These are phyloP conservation scores for Xanthoceras sorbifolium DNA, from an alignment of 345 rosid genomes.

Conservation along the genomic window DNA sequence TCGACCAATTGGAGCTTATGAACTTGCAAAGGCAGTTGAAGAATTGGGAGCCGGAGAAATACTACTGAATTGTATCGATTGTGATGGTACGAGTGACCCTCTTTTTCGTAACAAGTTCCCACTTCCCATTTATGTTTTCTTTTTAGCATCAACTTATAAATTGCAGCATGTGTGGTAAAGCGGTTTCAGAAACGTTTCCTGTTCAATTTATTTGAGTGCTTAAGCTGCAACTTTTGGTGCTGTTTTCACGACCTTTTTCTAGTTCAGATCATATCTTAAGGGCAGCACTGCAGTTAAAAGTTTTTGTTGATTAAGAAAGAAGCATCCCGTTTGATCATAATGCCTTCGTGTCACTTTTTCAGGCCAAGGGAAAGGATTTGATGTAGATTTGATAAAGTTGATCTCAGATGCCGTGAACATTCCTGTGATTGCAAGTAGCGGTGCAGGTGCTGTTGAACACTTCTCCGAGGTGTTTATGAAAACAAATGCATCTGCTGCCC, in stretches of 20 bases:
- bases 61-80: conserved; percentile 90
- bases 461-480: conserved; percentile 77
- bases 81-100: conserved; percentile 65
- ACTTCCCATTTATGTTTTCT: neutral
- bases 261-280: neutral
- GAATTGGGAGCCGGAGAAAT: conserved; percentile 97
- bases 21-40: conserved; percentile 96
- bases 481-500: conserved; percentile 93
- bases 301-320: neutral
- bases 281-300: neutral
- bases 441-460: conserved; percentile 81
- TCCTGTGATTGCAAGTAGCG: conserved; percentile 98
- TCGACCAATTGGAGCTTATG: conserved; percentile 94
- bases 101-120: neutral
- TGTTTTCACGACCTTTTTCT: neutral
- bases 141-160: neutral
- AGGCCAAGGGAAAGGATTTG: conserved; percentile 99
- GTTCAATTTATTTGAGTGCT: neutral
- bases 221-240: neutral
- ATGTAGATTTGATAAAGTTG: conserved; percentile 70
- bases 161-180: neutral
- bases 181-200: neutral
- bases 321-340: neutral
- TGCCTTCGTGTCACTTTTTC: conserved; percentile 27
- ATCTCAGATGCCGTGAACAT: conserved; percentile 89